Percentiles rank a stretch among this genome's conserved stretches.
Evolutionary conservation across 164 flowering plant species (phyloP).

Genomic region (Protea cynaroides): DNA sequence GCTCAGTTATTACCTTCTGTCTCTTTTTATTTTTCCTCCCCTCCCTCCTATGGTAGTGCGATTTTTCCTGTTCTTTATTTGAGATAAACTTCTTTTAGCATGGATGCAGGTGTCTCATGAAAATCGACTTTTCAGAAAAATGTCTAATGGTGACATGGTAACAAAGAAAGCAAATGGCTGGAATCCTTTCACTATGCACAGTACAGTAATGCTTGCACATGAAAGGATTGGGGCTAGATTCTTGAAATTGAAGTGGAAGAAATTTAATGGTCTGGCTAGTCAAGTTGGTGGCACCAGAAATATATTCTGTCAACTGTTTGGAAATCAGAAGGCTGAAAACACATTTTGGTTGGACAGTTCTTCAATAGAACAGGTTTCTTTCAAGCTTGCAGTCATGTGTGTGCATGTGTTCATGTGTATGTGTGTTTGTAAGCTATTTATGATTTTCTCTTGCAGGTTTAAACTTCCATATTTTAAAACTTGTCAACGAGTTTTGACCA

Average conservation of each 20-base stretch:
- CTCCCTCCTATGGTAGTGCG: not conserved
- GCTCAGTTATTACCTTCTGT: not conserved
- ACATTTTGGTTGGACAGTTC: constrained; percentile 98
- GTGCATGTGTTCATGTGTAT: no score
- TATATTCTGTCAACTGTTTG: constrained; percentile 70
- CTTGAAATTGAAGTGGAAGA: constrained; percentile 74
- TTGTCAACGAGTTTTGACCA: no score
- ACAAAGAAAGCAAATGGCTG: constrained; percentile 12
- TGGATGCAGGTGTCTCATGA: constrained; percentile 59
- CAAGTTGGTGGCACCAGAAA: constrained; percentile 76
- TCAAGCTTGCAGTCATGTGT: not conserved
- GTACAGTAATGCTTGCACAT: constrained; percentile 13
- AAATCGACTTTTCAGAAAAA: constrained; percentile 21
- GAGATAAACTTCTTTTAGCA: constrained; percentile 49
- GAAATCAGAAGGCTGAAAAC: constrained; percentile 50
- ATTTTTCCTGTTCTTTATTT: constrained; percentile 20
- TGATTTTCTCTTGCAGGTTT: no score
- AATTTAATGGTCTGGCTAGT: constrained; percentile 45
- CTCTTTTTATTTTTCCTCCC: not conserved
- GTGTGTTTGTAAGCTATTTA: no score
- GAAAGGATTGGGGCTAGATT: constrained; percentile 21
- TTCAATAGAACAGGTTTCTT: constrained; percentile 68
- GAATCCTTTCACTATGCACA: constrained; percentile 14
- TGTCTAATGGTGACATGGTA: constrained; percentile 13
- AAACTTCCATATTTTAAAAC: no score